Evolutionary conservation across 2,329 filamentous ascomycete species (phyloP), one percentile per base, ranked within the genome.

Genomic region (Ceratocystis smalleyi): DNA sequence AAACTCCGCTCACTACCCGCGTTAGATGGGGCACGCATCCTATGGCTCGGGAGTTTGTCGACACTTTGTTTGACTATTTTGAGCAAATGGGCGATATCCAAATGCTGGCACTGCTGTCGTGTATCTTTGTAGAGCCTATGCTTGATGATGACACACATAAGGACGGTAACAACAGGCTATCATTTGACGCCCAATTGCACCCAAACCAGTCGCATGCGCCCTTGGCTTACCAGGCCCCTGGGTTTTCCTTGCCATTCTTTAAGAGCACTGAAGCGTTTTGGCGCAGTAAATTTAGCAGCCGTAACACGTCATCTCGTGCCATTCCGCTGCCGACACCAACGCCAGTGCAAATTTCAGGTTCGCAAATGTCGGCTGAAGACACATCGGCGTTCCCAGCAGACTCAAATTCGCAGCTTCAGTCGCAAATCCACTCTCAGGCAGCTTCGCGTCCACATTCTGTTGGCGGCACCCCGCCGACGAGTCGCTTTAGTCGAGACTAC

Each of bases 51-150:
- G 76, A 78, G n/a, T 77, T 86, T 47, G 83, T 87, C 64, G 72
- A 75, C 67, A 79, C 85, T 65, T 73, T 87, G n/a, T 85, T 87
- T 68, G 74, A 77, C 30, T 78, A 87, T 70, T 88, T 82, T 69
- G 84, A 87, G 71, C 77, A 74, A 62, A 75, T 79, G 35, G 83
- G 80, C 5, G 84, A 88, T 67, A 74, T 86, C 12, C 85, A 88
- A 71, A 88, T 88, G 85, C 71, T 88, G 63, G 85, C 84, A 7
- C 87, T 87, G 83, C 76, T 88, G 32, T 85, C 84, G 1, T 87
- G 85, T 71, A 80, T 87, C 65, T 87, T 88, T 70, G 83, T 64
- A 1, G 65, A 66, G 49, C 62, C 65, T 12, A 55, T 62, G 3
- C 24, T 64, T 27, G 40, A 49, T n/a, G 65, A 66, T 43, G 17